Percentiles rank a stretch among this genome's conserved stretches.
phyloP scores from a whole-genome alignment of 2,329 filamentous ascomycete genomes.

The Akanthomyces uredinophilus region DNA sequence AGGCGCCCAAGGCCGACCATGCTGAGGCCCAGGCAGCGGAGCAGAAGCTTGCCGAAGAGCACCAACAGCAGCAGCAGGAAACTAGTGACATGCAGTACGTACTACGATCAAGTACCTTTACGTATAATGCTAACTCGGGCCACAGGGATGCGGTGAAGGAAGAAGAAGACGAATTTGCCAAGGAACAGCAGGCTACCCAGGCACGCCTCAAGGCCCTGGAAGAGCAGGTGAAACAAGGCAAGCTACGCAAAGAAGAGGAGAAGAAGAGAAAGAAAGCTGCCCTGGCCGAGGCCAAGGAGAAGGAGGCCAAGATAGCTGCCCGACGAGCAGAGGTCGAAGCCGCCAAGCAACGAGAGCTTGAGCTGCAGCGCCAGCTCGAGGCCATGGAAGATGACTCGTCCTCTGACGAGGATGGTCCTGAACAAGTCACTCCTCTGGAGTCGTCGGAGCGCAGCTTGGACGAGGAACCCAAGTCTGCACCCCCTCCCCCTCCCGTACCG shows the following conservation, averaged over 20 bases:
- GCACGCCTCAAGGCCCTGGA: constrained; percentile 84
- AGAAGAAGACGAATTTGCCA: constrained; percentile 75
- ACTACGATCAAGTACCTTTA: background rate
- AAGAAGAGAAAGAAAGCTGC: constrained; percentile 89
- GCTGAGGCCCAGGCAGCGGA: constrained; percentile 58
- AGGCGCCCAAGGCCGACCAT: constrained; percentile 56
- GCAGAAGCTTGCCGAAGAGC: constrained; percentile 62
- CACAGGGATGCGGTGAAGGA: constrained; percentile 64
- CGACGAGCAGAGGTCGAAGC: constrained; percentile 90
- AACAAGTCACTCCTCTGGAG: constrained; percentile 60
- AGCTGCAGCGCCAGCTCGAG: constrained; percentile 83
- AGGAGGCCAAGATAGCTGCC: constrained; percentile 76
- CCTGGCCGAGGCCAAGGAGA: constrained; percentile 78
- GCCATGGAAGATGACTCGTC: constrained; percentile 68
- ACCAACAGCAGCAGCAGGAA: constrained; percentile 68
- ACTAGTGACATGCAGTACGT: constrained; percentile 80
- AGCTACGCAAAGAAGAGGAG: constrained; percentile 94
- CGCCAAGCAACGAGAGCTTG: constrained; percentile 81
- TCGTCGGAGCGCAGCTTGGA: constrained; percentile 52
- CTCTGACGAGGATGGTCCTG: constrained; percentile 74
- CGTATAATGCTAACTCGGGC: constrained; percentile 22
- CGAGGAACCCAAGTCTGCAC: constrained; percentile 47
- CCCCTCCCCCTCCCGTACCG: constrained; percentile 45
- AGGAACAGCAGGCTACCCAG: constrained; percentile 74
- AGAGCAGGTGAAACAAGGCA: constrained; percentile 88